These are phyloP conservation scores for Paecilomyces dactylethromorphus DNA, from an alignment of 2,329 filamentous ascomycete genomes.

Conservation along the genomic window DNA sequence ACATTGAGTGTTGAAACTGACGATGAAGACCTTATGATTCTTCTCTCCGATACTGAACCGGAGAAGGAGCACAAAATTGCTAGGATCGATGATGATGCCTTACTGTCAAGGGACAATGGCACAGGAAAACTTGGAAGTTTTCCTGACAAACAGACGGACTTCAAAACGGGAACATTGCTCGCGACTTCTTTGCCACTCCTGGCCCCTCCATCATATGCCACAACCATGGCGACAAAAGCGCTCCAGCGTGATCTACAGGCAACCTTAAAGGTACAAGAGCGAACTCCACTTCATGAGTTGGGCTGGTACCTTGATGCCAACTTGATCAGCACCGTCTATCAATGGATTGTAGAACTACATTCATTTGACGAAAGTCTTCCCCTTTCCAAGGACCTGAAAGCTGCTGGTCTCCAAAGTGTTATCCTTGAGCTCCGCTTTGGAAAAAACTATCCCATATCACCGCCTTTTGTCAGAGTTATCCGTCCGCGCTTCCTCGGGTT, in stretches of 20 bases:
- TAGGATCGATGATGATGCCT: not conserved
- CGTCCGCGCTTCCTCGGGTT: slow-evolving; percentile 73
- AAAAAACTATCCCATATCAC: slow-evolving; percentile 65
- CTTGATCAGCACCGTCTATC: slow-evolving; percentile 68
- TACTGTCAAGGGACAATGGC: not conserved
- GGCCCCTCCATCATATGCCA: slow-evolving; percentile 60
- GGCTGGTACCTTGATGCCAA: slow-evolving; percentile 76
- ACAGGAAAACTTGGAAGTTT: not conserved
- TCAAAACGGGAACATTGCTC: slow-evolving; percentile 62
- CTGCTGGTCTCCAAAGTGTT: slow-evolving; percentile 55
- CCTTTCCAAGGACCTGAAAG: slow-evolving; percentile 68
- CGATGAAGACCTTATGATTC: slow-evolving; percentile 39
- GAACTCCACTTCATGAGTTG: slow-evolving; percentile 56
- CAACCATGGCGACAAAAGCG: slow-evolving; percentile 51
- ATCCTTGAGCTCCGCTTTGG: slow-evolving; percentile 79
- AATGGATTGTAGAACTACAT: slow-evolving; percentile 88
- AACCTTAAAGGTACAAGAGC: slow-evolving; percentile 58
- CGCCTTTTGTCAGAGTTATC: slow-evolving; percentile 79
- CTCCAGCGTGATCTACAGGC: slow-evolving; percentile 60
- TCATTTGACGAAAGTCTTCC: slow-evolving; percentile 66
- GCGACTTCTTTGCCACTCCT: slow-evolving; percentile 57
- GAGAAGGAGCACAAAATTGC: slow-evolving; percentile 7
- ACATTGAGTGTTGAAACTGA: slow-evolving; percentile 43
- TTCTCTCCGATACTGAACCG: slow-evolving; percentile 30
- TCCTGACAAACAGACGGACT: slow-evolving; percentile 45